Evolutionary conservation across 1,284 basidiomycete genomes (phyloP), one percentile per base, ranked within the genome.

Genomic region (Ustilago hordei): DNA sequence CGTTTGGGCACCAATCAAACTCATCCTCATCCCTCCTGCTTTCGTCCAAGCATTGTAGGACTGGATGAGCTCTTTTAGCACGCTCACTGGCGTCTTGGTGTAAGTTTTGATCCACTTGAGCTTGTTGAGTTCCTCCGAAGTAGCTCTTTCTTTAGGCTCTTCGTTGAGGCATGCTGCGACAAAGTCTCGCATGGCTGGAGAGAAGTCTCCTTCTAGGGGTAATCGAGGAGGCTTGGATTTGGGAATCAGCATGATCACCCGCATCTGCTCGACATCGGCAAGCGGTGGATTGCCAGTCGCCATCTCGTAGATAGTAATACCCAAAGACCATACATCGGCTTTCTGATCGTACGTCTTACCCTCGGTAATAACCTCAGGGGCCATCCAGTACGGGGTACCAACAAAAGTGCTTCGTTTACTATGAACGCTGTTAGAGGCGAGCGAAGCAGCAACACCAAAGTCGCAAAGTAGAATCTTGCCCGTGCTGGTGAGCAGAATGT

Each of bases 31-130:
- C 2, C 93, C 94, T 1, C 92, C 93, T 59, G 90, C 90, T 81
- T 94, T 91, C 56, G 92, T 88, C 93, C 93, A 94, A 0, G 89
- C 87, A 63, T 91, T 90, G 81, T 93, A 93, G 36, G 92, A 91
- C 34, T 90, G 87, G 55, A 98, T 90, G 48, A 98, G 89, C 69
- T 98, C 96, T 80, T 92, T 92, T n/a, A 99, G 88, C 9, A 91
- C 87, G 35, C 68, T 65, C 9, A 80, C 76, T 0, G 91, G 90
- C 4, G 90, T 88, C 87, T 93, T 96, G 38, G 90, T 87, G 28
- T 91, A 87, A 13, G 90, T 89, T 83, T 93, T 95, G 81, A 98
- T 95, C 95, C 96, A 99, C 82, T 93, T 96, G n/a, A 91, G 90
- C 87, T 93, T 95, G 8, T 89, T 86, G 3, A 99, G 89, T 80